Base-by-base conservation (phyloP, 495 filamentous ascomycete species). In the Penicillium canescens region DNA sequence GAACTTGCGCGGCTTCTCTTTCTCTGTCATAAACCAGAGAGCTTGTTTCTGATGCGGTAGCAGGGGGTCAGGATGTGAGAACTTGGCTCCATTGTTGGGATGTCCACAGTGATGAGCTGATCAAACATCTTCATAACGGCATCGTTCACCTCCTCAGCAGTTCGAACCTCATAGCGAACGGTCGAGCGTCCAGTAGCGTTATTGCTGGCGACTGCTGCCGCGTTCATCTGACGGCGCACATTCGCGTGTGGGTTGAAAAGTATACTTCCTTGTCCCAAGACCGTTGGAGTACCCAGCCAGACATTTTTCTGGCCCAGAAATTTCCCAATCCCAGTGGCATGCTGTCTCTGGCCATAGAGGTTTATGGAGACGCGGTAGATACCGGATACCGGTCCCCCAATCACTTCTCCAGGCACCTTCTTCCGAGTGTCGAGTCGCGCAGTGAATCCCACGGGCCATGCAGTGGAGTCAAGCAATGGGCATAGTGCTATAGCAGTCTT, bases 11-110 rank as follows among this genome's bases (percentile, higher is more conserved):
- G 80, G 80, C 24, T 82, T 77, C 67, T 97, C 94, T 53, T 88
- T 89, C n/a, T 81, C 81, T 6, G 73, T 85, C 88, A 98, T 89
- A 58, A 96, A 98, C 69, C 84, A 84, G 3, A 98, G 77, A 0
- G 87, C 94, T 69, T 97, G 93, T 62, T 91, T 92, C 62, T 98
- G 94, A 67, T 98, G 94, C 42, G 79, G 79, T 21, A 98, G 80
- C 31, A 98, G 70, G 6, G 76, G 0, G 92, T 97, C 23, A 65
- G 73, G 40, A 96, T 75, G 13, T 75, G 67, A 12, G 67, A 48
- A 50, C 82, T 76, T 0, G 87, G 78, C 6, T 94, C 87, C 77
- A 87, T 85, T 50, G 87, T 82, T 6, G 90, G 90, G 18, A 97
- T 86, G 24, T 96, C 89, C 5, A 78, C 79, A 45, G 68, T 80